Percentiles rank a stretch among this genome's conserved stretches.
Evolutionary conservation across 768 basidiomycete genomes (phyloP).

Genomic region (Suillus decipiens): DNA sequence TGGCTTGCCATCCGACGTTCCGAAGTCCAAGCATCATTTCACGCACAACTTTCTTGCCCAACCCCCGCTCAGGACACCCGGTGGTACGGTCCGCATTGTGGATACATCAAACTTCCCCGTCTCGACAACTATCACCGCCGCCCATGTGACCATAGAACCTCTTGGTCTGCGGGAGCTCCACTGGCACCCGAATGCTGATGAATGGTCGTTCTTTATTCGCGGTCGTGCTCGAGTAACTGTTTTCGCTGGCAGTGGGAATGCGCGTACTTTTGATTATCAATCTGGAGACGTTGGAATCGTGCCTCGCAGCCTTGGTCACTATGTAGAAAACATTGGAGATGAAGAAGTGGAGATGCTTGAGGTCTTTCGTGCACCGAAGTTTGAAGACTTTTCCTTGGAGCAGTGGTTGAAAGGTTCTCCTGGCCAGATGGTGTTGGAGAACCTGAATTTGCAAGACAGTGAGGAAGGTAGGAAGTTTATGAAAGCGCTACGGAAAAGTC

Average conservation of each 20-base stretch:
- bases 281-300: slow-evolving; percentile 18
- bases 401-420: neutral
- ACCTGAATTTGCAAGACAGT: neutral
- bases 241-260: slow-evolving; percentile 37
- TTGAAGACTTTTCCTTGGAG: neutral
- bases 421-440: no score
- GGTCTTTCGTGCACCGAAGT: slow-evolving; percentile 9
- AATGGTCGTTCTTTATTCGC: slow-evolving; percentile 35
- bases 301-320: slow-evolving; percentile 8
- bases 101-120: slow-evolving; percentile 53
- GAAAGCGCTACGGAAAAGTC: neutral
- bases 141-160: slow-evolving; percentile 51
- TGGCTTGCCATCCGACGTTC: slow-evolving; percentile 47
- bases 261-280: slow-evolving; percentile 41
- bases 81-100: slow-evolving; percentile 53
- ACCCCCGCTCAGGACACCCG: slow-evolving; percentile 32
- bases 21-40: slow-evolving; percentile 35
- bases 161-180: slow-evolving; percentile 49
- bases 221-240: slow-evolving; percentile 37
- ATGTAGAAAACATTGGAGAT: slow-evolving; percentile 7
- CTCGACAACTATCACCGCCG: slow-evolving; percentile 51
- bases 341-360: slow-evolving; percentile 8
- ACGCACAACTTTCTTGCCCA: neutral
- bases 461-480: slow-evolving; percentile 10
- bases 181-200: slow-evolving; percentile 44